Evolutionary conservation across 1,284 basidiomycete genomes (phyloP), one percentile per base, ranked within the genome.

Genomic region (Stereum hirsutum): DNA sequence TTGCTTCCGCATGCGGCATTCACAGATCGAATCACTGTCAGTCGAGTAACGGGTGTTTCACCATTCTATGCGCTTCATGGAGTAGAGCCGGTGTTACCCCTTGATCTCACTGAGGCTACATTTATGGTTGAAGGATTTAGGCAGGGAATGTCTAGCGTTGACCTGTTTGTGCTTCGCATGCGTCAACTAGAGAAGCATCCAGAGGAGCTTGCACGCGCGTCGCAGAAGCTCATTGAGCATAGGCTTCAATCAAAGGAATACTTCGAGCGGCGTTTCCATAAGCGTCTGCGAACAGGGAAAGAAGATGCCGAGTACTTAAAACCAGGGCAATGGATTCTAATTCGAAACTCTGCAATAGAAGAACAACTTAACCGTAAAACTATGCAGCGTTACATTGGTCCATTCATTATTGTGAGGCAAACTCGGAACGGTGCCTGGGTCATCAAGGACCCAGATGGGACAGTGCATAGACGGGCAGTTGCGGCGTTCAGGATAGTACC

Each of bases 361-460:
- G 42, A 36, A 5, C 42, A 44, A 0, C 42, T 56, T 0, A 53
- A 56, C 21, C 20, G 39, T 2, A 65, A 65, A 41, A 52, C 49
- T n/a, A 44, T 49, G 14, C 52, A 53, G 0, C 40, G 51, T 10
- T 65, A 61, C 31, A 37, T 57, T 1, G 55, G 61, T 2, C 62
- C 60, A 1, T 53, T 55, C 36, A 12, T 48, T 55, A 52, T 66
- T 0, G 38, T 64, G 0, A 36, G 33, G 1, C 41, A 48, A 14
- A 53, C 49, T 0, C 24, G 36, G 11, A 52, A 54, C 12, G 59
- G 60, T 2, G 49, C 61, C 1, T 68, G 66, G 27, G 45, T 59
- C 1, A 26, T 51, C 3, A 38, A 44, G 17, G 45, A 51, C 30
- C 43, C 49, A n/a, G 39, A 46, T 37, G 41, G 47, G 6, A 34